Conservation (phyloP, 2,329 filamentous ascomycete species). For the Botrytis paeoniae region DNA sequence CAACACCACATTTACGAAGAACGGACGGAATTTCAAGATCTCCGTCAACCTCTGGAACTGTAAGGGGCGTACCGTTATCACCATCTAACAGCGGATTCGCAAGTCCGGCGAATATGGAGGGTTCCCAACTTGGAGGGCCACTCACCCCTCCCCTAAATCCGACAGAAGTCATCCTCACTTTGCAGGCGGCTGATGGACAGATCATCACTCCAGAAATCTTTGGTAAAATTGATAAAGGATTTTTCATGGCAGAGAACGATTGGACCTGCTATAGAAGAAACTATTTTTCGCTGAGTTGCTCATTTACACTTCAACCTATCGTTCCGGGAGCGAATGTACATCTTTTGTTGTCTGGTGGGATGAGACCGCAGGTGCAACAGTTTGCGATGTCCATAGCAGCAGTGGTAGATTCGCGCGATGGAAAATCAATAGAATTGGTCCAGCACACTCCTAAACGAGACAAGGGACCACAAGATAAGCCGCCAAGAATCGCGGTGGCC, state of each 20-base stretch:
- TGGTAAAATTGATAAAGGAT: conserved; percentile 68
- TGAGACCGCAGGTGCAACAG: conserved; percentile 46
- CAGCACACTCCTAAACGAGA: conserved; percentile 73
- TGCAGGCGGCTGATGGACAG: conserved; percentile 49
- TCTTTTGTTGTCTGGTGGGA: conserved; percentile 30
- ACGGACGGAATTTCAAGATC: conserved; percentile 37
- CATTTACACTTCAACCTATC: conserved; percentile 54
- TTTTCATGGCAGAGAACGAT: conserved; percentile 62
- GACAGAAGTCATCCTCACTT: conserved; percentile 45
- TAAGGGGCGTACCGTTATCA: conserved; percentile 36
- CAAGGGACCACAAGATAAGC: conserved; percentile 64
- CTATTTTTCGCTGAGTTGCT: conserved; percentile 67
- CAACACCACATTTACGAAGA: conserved; percentile 35
- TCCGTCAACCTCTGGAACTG: conserved; percentile 33
- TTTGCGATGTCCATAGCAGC: conserved; percentile 67
- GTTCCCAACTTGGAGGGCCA: conserved; percentile 26
- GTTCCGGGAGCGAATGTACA: conserved; percentile 44
- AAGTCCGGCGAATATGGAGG: conserved; percentile 38
- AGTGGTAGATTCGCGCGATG: conserved; percentile 58
- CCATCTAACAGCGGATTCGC: conserved; percentile 38
- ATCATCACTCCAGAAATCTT: conserved; percentile 59
- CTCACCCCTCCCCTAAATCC: conserved; percentile 39
- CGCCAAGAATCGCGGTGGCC: conserved; percentile 45
- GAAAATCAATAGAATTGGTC: conserved; percentile 68
- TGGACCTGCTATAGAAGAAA: conserved; percentile 75